Conservation (phyloP, 2,329 filamentous ascomycete species). For the Hypoxylon sp. region DNA sequence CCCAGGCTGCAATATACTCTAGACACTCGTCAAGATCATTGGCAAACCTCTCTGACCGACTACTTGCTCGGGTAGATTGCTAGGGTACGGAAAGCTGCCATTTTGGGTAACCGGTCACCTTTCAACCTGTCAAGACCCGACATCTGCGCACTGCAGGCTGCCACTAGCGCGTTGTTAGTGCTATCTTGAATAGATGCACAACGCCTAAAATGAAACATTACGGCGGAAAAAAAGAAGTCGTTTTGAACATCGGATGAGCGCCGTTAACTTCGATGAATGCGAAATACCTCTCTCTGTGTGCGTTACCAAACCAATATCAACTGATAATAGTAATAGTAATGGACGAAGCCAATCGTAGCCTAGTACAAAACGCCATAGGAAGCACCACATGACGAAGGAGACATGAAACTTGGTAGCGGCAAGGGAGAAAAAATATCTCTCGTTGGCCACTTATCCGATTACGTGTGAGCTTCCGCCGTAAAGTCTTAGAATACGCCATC, state of each 20-base stretch:
- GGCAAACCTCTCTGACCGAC: neutral
- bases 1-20: neutral
- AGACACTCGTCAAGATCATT: neutral
- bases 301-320: conserved; percentile 18
- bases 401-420: conserved; percentile 21
- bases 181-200: conserved; percentile 26
- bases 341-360: conserved; percentile 13
- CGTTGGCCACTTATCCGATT: conserved; percentile 21
- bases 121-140: conserved; percentile 8
- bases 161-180: conserved; percentile 15
- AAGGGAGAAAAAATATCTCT: conserved; percentile 8
- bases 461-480: conserved; percentile 19
- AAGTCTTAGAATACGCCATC: conserved; percentile 30
- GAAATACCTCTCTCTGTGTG: conserved; percentile 14
- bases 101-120: conserved; percentile 8
- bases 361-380: conserved; percentile 10
- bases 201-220: conserved; percentile 18
- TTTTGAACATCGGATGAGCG: conserved; percentile 28
- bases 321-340: conserved; percentile 22
- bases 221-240: conserved; percentile 5
- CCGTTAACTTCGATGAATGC: conserved; percentile 6
- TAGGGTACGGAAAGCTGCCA: conserved; percentile 16
- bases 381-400: conserved; percentile 16
- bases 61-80: conserved; percentile 18
- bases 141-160: conserved; percentile 3